Evolutionary conservation across 805 yeast species (phyloP), one percentile per base, ranked within the genome.

Genomic region (Yarrowia yakushimensis): DNA sequence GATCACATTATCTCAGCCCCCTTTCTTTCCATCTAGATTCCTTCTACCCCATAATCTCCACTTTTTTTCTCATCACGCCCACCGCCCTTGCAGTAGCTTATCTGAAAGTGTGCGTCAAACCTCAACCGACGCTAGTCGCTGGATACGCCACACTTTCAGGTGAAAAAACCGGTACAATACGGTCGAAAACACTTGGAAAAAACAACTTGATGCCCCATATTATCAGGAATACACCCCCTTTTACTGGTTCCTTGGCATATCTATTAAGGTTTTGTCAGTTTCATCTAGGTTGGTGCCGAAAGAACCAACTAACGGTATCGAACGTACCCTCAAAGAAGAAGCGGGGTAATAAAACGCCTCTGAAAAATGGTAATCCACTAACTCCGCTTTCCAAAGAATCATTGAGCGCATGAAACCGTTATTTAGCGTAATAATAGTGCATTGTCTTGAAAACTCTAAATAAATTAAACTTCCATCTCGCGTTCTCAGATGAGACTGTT

Each of bases 41-140:
- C 8, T 4, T n/a, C 43, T 20, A 23, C 45, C 30, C 30, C 45
- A 41, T 41, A 23, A 9, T 39, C 45, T 23, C 45, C 30, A 23
- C 45, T n/a, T n/a, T n/a, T n/a, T n/a, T n/a, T 25, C 22, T 43
- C 50, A 27, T 17, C 50, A n/a, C 12, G 34, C 33, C 50, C 50
- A 43, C 50, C 34, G 34, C 33, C 50, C 50, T 17, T 43, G 50
- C 50, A 43, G 50, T 43, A 43, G 50, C 50, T 27, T 43, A 43
- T 43, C 50, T 43, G 30, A 23, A n/a, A 3, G 17, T 18, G 23
- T 37, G 7, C 15, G 10, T 31, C 43, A 20, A 39, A 27, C 43
- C 20, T n/a, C 37, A 15, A 20, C 11, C 30, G 23, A 25, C 27
- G 4, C 8, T 25, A 25, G 43, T 34, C 25, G 3, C 27, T 3